These are phyloP conservation scores for Sonneratia caseolaris DNA, from an alignment of 345 rosid genomes.

Conservation along the genomic window DNA sequence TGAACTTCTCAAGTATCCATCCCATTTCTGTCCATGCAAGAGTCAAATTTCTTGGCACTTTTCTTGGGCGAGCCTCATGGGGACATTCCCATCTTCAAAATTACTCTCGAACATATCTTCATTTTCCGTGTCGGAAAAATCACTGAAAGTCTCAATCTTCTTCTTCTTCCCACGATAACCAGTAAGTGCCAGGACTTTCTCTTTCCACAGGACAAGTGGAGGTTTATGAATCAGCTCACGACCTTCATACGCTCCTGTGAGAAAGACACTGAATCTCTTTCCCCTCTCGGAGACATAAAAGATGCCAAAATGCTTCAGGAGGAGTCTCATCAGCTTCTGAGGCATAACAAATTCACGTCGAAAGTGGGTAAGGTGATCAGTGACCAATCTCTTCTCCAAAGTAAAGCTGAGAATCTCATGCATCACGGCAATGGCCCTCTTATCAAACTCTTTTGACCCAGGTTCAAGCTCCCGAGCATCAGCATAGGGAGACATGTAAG, in stretches of 20 bases:
- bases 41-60: conserved; percentile 24
- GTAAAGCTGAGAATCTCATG: conserved; percentile 85
- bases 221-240: conserved; percentile 53
- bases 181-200: conserved; percentile 41
- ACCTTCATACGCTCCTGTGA: conserved; percentile 70
- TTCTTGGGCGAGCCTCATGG: conserved; percentile 20
- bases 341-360: conserved; percentile 76
- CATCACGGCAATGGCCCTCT: conserved; percentile 80
- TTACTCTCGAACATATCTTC: conserved; percentile 18
- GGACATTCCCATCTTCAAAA: conserved; percentile 14
- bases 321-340: conserved; percentile 86
- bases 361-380: conserved; percentile 84
- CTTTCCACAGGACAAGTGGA: conserved; percentile 61
- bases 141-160: conserved; percentile 36
- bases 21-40: conserved; percentile 21
- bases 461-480: conserved; percentile 61
- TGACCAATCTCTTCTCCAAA: conserved; percentile 79
- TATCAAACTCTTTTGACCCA: conserved; percentile 78
- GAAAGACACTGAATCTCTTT: conserved; percentile 76
- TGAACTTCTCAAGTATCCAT: conserved; percentile 41
- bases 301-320: conserved; percentile 76
- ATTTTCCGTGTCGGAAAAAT: conserved; percentile 45
- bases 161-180: conserved; percentile 62
- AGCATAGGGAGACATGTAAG: conserved; percentile 75
- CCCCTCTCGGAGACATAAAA: conserved; percentile 93